Base-by-base conservation (phyloP, 176 grass and related monocot species). In the Otatea glauca region DNA sequence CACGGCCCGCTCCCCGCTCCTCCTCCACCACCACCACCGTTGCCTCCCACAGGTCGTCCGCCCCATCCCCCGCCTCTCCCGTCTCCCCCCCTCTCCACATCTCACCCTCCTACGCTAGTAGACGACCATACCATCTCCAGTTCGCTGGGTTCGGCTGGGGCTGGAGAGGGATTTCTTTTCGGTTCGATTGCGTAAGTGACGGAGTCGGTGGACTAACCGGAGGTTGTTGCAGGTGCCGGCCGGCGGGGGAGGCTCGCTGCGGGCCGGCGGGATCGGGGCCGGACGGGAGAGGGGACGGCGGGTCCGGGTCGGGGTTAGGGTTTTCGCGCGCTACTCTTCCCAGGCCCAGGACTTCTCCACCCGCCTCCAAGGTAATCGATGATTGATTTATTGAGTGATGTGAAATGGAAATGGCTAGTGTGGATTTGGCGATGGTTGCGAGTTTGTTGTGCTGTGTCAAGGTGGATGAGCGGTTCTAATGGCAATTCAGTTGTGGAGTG, bases 301-400 rank as follows among this genome's bases (percentile, higher is more conserved):
- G 8, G 7, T 20, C 35, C 49, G 50, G 39, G 67, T 47, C 23
- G 74, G 85, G 64, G 68, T 77, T 53, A 88, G 62, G 63, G 62
- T 98, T 9, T 80, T 92, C 49, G 83, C 92, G 37, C 84, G 88
- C 47, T 97, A 93, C 68, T 92, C 93, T 13, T 92, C 93, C 11
- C 93, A 93, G 82, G 38, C 96, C 38, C 89, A 84, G 67, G 89
- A 92, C 53, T 80, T 93, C 60, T 93, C 96, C 39, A 79, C 81
- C 42, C 76, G 81, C 21, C n/a, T 98, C 60, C 89, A 93, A 95
- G 96, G 96, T 90, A 78, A 86, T 72, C 1, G 6, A 4, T 5
- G 35, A 37, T 37, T 71, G 47, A 16, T 20, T 72, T 1, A 5
- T 37, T 18, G 37, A 5, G 49, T 1, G 48, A 49, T 66, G 70